These are phyloP conservation scores for Sutorius australiensis DNA, from an alignment of 768 basidiomycete species.

Conservation along the genomic window DNA sequence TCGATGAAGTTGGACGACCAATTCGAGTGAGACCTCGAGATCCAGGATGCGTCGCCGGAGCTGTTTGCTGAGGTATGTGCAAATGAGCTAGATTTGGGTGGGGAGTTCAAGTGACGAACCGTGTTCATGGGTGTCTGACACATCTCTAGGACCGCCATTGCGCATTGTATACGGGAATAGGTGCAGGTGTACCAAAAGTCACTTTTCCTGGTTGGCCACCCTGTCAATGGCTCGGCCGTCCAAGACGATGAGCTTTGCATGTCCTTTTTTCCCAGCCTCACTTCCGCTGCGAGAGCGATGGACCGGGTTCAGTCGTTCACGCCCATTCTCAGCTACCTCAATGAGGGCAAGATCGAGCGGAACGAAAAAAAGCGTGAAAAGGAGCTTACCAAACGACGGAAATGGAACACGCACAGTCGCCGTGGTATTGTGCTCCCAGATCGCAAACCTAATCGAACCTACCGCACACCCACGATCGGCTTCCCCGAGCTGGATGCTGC, in stretches of 20 bases:
- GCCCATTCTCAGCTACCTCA: slow-evolving; percentile 84
- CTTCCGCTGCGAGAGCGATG: slow-evolving; percentile 64
- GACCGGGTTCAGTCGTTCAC: slow-evolving; percentile 81
- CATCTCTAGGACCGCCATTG: slow-evolving; percentile 78
- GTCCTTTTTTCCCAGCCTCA: slow-evolving; percentile 82
- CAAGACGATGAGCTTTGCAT: slow-evolving; percentile 89
- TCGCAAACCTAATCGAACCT: slow-evolving; percentile 87
- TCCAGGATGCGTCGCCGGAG: slow-evolving; percentile 77
- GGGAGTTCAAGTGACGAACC: slow-evolving; percentile 77
- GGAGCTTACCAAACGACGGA: slow-evolving; percentile 80
- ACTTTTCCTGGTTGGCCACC: slow-evolving; percentile 84
- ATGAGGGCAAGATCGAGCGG: slow-evolving; percentile 83
- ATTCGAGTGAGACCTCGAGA: slow-evolving; percentile 96
- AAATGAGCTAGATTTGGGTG: slow-evolving; percentile 81
- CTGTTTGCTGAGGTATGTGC: slow-evolving; percentile 87
- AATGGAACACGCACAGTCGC: slow-evolving; percentile 78
- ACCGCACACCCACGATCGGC: slow-evolving; percentile 83
- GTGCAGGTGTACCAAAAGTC: slow-evolving; percentile 89
- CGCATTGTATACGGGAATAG: slow-evolving; percentile 95
- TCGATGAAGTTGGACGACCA: slow-evolving; percentile 92
- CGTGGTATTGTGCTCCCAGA: slow-evolving; percentile 85
- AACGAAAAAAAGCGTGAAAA: slow-evolving; percentile 93
- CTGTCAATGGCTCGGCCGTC: slow-evolving; percentile 70
- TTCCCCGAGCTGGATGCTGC: slow-evolving; percentile 77
- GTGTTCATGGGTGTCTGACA: slow-evolving; percentile 10